Conservation (phyloP, 2,329 filamentous ascomycete species). For the Penicillium brevicompactum region DNA sequence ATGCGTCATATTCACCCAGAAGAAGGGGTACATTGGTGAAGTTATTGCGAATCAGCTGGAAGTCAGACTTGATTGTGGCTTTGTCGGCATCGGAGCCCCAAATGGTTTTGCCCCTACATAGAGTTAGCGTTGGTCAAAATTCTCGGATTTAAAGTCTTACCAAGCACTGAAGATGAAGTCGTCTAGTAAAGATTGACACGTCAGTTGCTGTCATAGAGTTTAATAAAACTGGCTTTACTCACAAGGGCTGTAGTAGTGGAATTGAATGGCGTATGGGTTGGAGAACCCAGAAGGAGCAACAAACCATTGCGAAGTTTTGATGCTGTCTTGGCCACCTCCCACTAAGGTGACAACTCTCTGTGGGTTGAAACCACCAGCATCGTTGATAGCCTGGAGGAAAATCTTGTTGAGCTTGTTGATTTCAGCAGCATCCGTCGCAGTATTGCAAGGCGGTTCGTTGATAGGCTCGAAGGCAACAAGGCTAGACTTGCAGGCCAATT, state of each 20-base stretch:
- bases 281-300: slow-evolving; percentile 50
- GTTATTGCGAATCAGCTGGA: slow-evolving; percentile 55
- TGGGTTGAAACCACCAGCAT: slow-evolving; percentile 58
- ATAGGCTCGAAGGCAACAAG: slow-evolving; percentile 61
- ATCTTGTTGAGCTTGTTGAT: slow-evolving; percentile 60
- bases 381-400: slow-evolving; percentile 57
- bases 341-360: slow-evolving; percentile 59
- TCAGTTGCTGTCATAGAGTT: neutral
- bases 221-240: slow-evolving; percentile 1
- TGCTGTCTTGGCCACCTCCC: slow-evolving; percentile 53
- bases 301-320: slow-evolving; percentile 60
- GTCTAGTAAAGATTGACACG: slow-evolving; percentile 10
- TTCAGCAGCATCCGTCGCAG: slow-evolving; percentile 52
- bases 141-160: slow-evolving; percentile 10
- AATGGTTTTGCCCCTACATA: slow-evolving; percentile 60
- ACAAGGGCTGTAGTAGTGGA: slow-evolving; percentile 60
- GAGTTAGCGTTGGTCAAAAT: slow-evolving; percentile 39
- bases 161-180: slow-evolving; percentile 35
- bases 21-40: slow-evolving; percentile 59
- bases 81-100: slow-evolving; percentile 61
- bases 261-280: slow-evolving; percentile 63
- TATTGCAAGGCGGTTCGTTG: slow-evolving; percentile 60
- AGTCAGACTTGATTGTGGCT: slow-evolving; percentile 51
- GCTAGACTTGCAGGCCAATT: slow-evolving; percentile 57
- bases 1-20: slow-evolving; percentile 61